phyloP scores from a whole-genome alignment of 1,139 yeast species.

The Taphrina sp. region DNA sequence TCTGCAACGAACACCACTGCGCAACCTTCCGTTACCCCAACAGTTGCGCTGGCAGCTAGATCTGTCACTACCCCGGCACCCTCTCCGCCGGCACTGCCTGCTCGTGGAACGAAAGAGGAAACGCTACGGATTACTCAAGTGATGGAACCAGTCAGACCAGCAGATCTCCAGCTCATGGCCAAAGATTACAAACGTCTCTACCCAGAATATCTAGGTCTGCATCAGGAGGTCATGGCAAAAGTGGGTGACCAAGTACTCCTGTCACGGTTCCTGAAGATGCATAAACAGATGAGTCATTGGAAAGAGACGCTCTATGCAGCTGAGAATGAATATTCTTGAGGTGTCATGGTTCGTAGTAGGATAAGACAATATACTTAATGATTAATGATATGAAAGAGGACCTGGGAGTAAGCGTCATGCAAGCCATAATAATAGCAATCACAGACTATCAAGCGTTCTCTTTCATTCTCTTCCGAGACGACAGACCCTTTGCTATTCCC shows the following conservation, averaged over 20 bases:
- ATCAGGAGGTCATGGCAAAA: conserved; percentile 10
- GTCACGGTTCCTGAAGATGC: conserved; percentile 26
- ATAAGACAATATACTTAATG: no score
- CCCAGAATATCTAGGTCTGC: conserved; percentile 21
- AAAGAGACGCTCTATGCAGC: conserved; percentile 23
- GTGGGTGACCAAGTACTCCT: conserved; percentile 14
- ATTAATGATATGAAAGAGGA: no score
- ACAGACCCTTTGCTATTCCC: no score
- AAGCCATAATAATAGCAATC: no score
- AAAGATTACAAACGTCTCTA: conserved; percentile 20
- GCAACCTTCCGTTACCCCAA: background rate
- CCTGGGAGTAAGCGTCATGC: no score
- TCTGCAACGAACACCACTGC: background rate
- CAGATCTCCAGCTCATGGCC: conserved; percentile 19
- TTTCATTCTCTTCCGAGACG: no score
- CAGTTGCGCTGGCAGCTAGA: background rate
- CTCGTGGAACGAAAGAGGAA: no score
- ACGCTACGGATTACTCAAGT: no score
- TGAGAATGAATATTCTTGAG: conserved; percentile 5
- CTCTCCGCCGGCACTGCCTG: background rate
- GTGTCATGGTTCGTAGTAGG: no score
- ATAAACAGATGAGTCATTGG: conserved; percentile 27
- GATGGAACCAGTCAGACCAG: background rate
- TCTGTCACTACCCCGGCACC: background rate
- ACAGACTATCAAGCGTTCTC: no score